Evolutionary conservation across 2,329 filamentous ascomycete genomes (phyloP), one percentile per base, ranked within the genome.

Genomic region (Calonectria ilicicola): DNA sequence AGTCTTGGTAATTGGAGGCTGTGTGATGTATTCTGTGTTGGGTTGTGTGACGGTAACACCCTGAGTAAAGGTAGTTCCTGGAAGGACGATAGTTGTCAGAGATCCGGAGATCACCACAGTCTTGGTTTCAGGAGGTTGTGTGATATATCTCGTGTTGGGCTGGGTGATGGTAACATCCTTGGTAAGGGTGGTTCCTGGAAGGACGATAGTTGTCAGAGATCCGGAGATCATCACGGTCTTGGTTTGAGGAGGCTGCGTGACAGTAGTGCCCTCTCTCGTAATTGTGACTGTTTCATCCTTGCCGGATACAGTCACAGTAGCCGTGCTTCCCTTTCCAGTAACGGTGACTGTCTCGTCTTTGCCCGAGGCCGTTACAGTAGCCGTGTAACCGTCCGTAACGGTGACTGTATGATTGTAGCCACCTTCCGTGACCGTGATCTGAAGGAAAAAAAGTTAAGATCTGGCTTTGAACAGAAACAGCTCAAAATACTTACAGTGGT

Each of bases 171-270:
- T 65, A 15, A 4, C 49, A 27, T 47, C 23, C 38, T 27, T 14
- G 5, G 70, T 67, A 5, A 60, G 44, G n/a, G 51, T 63, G 12
- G 66, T 62, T 38, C 49, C 65, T 14, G 65, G 65, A 14, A 67
- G 49, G 17, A 42, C 47, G 23, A 68, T 60, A 4, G 42, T 38
- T 12, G 58, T 35, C 32, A 35, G 12, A 35, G 27, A 29, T 42
- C 67, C 67, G 15, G 44, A 40, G 10, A 67, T 35, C 2, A 38
- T 58, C n/a, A 67, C 53, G 3, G 69, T 70, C n/a, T 42, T 62
- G 23, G 67, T 63, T 19, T 65, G 35, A 26, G 44, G 12, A n/a
- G 63, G 44, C 21, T 42, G 35, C 9, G 46, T 64, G 46, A 53
- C 19, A 2, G 58, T 64, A 17, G 62, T 29, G 12, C 27, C 42